A percentile compares a stretch with the other conserved stretches of the same genome.
These are phyloP conservation scores for Theileria parva DNA, from an alignment of 169 alveolate species.

Conservation along the genomic window DNA sequence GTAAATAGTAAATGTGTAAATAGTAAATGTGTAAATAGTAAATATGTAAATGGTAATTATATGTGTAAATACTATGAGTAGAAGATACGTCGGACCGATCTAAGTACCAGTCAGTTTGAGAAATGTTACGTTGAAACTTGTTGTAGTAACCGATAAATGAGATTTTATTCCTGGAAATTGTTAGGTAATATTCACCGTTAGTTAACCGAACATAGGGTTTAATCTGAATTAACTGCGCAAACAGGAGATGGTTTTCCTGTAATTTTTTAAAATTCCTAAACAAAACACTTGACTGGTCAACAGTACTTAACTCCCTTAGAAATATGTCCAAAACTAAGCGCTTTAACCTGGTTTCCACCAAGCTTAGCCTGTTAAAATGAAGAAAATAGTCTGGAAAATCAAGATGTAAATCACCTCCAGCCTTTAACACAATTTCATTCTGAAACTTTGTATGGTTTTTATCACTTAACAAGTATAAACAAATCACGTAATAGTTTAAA, in stretches of 20 bases:
- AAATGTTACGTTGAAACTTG: constrained; percentile 31
- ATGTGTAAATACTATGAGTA: not conserved
- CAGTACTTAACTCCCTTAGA: not conserved
- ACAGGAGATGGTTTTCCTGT: constrained; percentile 29
- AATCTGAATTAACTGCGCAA: constrained; percentile 50
- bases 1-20: no score
- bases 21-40: no score
- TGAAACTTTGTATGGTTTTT: not conserved
- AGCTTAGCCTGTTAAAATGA: not conserved
- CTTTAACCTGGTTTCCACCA: constrained; percentile 11
- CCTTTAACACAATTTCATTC: not conserved
- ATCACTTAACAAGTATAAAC: not conserved
- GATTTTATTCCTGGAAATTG: constrained; percentile 27
- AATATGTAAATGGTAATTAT: no score
- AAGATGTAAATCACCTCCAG: not conserved
- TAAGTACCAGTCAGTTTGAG: constrained; percentile 47
- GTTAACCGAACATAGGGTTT: constrained; percentile 10
- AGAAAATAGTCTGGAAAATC: not conserved
- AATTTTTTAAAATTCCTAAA: constrained; percentile 16
- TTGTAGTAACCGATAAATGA: constrained; percentile 48
- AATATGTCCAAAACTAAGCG: constrained; percentile 6
- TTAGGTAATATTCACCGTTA: constrained; percentile 14
- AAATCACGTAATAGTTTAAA: not conserved
- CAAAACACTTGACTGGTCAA: not conserved
- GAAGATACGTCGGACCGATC: constrained; percentile 12